Evolutionary conservation across 2,329 filamentous ascomycete species (phyloP).

Genomic region (Penicillium janthinellum): DNA sequence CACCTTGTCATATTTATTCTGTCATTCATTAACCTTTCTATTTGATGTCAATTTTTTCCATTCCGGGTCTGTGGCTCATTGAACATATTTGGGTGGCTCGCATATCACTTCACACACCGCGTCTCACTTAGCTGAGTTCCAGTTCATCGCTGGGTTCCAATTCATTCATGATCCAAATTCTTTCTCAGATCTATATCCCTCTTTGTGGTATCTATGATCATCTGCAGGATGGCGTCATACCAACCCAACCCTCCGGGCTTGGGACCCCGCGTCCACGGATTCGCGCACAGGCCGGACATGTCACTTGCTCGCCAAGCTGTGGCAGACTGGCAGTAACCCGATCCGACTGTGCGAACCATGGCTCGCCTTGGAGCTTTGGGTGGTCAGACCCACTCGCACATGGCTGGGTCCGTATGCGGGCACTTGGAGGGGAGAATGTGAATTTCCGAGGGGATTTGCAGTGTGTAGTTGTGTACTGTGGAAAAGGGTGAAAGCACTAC

Average conservation of each 20-base stretch:
- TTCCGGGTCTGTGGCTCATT: not conserved
- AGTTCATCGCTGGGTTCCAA: no score
- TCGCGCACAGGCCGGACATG: slow-evolving; percentile 3
- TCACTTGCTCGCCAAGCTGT: slow-evolving; percentile 4
- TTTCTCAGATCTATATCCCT: not conserved
- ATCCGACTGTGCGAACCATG: slow-evolving; percentile 14
- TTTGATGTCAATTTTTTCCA: not conserved
- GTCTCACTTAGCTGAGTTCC: no score
- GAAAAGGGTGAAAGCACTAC: not conserved
- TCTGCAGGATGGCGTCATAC: slow-evolving; percentile 22
- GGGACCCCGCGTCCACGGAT: slow-evolving; percentile 19
- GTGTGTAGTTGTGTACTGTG: not conserved
- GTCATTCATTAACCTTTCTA: not conserved
- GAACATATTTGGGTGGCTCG: not conserved
- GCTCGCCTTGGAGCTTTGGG: not conserved
- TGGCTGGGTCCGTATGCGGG: not conserved
- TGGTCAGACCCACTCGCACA: slow-evolving; percentile 27
- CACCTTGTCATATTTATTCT: slow-evolving; percentile 2
- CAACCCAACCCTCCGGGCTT: slow-evolving; percentile 19
- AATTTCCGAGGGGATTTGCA: not conserved
- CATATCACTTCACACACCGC: not conserved
- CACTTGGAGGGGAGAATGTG: not conserved
- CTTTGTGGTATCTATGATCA: not conserved
- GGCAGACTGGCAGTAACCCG: slow-evolving; percentile 10
- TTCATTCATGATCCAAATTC: not conserved